Evolutionary conservation across 768 basidiomycete genomes (phyloP), one percentile per base, ranked within the genome.

Genomic region (Gautieria morchelliformis): DNA sequence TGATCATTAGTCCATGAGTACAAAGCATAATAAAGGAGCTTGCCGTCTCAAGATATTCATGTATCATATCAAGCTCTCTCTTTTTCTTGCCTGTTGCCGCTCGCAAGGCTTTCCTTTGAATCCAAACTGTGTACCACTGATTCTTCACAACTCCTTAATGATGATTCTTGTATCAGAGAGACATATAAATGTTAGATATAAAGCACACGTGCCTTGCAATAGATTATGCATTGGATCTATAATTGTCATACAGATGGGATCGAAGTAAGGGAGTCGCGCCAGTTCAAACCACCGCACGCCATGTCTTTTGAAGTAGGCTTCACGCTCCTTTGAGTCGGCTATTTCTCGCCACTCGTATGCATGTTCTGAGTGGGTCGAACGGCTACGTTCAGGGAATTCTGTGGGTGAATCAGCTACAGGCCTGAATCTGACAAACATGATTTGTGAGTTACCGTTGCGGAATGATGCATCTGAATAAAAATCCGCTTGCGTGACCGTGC

Each of bases 211-310:
- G 64, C 70, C 67, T 4, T 68, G 63, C n/a, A 69, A 65, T 1
- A 71, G 49, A 32, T 68, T 71, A 50, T 71, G 67, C 70, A 71
- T 71, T 0, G 67, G 70, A 53, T 70, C 70, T 11, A 71, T 63
- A 27, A 27, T 27, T 3, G 65, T 61, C 61, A 68, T 65, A 3
- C 58, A 45, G 17, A 61, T 56, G 1, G 67, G 37, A 55, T 72
- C 55, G 32, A 71, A 71, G 53, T 72, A 71, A 0, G 68, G 66
- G 0, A 72, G 60, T 1, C 62, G 53, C 19, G 61, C 59, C 0
- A 72, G 56, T 54, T 71, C 63, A 4, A 60, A 60, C 63, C 64
- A 70, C 30, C 62, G 63, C 2, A 56, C 61, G 0, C 60, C 65
- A 55, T 62, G 40, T 15, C 52, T 39, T 14, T 53, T 60, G 30